These are phyloP conservation scores for Anacardium occidentale DNA, from an alignment of 345 rosid genomes.

Conservation along the genomic window DNA sequence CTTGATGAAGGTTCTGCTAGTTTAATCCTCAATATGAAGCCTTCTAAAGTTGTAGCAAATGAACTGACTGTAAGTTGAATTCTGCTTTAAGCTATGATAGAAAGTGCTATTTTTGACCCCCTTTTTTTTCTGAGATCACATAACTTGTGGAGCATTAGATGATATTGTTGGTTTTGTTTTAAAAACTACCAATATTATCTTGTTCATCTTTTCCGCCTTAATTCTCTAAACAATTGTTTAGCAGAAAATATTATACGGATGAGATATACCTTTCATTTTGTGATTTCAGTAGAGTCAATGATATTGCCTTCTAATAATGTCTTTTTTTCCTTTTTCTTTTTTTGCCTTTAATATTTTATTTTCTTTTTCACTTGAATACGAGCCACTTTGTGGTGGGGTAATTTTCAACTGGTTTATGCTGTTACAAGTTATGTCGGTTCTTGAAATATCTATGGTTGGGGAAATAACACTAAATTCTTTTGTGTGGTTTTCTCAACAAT, in stretches of 20 bases:
- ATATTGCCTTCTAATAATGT: background rate
- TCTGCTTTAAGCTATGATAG: constrained; percentile 1
- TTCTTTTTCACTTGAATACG: background rate
- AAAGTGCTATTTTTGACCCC: constrained; percentile 8
- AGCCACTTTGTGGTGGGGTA: background rate
- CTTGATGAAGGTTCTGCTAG: constrained; percentile 89
- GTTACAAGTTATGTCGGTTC: background rate
- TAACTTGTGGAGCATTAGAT: background rate
- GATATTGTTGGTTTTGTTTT: constrained; percentile 10
- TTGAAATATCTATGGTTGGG: constrained; percentile 5
- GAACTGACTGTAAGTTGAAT: constrained; percentile 86
- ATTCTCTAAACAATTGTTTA: background rate
- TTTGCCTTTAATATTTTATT: background rate
- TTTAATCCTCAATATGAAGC: constrained; percentile 84
- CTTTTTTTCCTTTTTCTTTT: background rate
- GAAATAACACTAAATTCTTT: background rate
- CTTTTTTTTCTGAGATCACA: background rate
- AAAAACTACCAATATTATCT: background rate
- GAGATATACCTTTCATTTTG: background rate
- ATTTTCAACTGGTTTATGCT: background rate
- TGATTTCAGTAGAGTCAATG: background rate
- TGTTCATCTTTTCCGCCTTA: constrained; percentile 1
- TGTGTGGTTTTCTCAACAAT: background rate
- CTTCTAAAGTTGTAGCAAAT: constrained; percentile 90
- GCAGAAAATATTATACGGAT: background rate